Evolutionary conservation across 2,329 filamentous ascomycete genomes (phyloP).

Genomic region (Zymoseptoria pseudotritici): DNA sequence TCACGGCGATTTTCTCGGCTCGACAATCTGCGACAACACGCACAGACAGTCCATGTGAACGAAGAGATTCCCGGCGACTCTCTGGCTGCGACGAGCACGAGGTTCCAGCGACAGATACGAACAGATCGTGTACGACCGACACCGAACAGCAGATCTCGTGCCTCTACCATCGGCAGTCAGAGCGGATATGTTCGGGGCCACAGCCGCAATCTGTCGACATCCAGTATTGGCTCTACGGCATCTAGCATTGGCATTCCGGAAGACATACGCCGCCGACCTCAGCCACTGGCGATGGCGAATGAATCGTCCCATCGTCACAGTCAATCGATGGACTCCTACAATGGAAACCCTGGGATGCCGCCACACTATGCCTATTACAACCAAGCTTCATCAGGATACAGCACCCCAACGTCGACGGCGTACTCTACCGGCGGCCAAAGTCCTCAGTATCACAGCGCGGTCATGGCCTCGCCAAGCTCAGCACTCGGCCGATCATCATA

Average conservation of each 20-base stretch:
- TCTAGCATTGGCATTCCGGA: slow-evolving; percentile 61
- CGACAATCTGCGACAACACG: slow-evolving; percentile 93
- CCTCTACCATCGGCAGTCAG: slow-evolving; percentile 68
- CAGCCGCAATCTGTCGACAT: slow-evolving; percentile 76
- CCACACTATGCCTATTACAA: slow-evolving; percentile 58
- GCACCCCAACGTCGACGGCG: slow-evolving; percentile 75
- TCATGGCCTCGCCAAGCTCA: slow-evolving; percentile 64
- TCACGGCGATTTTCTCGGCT: slow-evolving; percentile 85
- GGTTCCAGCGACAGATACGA: slow-evolving; percentile 86
- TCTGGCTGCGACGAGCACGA: slow-evolving; percentile 80
- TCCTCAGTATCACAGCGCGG: slow-evolving; percentile 59
- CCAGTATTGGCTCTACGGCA: slow-evolving; percentile 70
- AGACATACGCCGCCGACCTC: slow-evolving; percentile 64
- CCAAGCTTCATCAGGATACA: slow-evolving; percentile 65
- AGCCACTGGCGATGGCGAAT: slow-evolving; percentile 73
- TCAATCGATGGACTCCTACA: slow-evolving; percentile 53
- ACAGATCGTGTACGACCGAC: slow-evolving; percentile 70
- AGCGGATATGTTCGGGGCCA: slow-evolving; percentile 62
- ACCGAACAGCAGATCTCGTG: slow-evolving; percentile 62
- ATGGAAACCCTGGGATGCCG: slow-evolving; percentile 53
- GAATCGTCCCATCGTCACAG: slow-evolving; percentile 56
- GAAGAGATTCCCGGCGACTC: slow-evolving; percentile 94
- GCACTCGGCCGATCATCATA: slow-evolving; percentile 62
- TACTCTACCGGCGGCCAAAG: slow-evolving; percentile 72
- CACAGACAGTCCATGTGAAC: slow-evolving; percentile 94